Conservation (phyloP, 2,329 filamentous ascomycete genomes). For the Tolypocladium tropicale region DNA sequence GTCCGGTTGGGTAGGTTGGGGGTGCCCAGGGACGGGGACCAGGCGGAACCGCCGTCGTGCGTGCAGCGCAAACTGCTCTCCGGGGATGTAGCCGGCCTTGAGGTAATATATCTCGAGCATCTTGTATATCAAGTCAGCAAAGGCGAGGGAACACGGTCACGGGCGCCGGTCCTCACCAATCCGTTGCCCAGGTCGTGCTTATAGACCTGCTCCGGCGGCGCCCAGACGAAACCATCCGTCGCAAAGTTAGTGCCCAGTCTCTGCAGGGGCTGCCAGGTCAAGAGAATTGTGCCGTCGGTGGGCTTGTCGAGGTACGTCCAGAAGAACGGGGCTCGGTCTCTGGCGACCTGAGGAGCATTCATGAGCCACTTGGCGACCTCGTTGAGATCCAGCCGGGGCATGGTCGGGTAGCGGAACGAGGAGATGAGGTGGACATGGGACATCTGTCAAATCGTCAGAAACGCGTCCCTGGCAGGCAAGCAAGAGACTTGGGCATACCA, state of each 20-base stretch:
- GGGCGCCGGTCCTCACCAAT: slow-evolving; percentile 30
- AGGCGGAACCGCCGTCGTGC: slow-evolving; percentile 81
- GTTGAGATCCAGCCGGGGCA: slow-evolving; percentile 59
- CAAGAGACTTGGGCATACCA: slow-evolving; percentile 19
- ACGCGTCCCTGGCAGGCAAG: background rate
- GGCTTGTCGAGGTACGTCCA: slow-evolving; percentile 88
- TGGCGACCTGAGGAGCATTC: slow-evolving; percentile 74
- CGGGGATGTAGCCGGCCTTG: slow-evolving; percentile 67
- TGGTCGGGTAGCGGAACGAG: slow-evolving; percentile 66
- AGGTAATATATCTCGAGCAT: slow-evolving; percentile 83
- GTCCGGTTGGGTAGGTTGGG: slow-evolving; percentile 62
- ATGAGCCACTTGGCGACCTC: slow-evolving; percentile 78
- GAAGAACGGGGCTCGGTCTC: slow-evolving; percentile 75
- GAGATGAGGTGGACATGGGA: slow-evolving; percentile 87
- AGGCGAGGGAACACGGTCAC: slow-evolving; percentile 3
- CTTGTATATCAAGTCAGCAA: slow-evolving; percentile 29
- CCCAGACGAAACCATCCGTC: slow-evolving; percentile 90
- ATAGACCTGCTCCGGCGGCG: slow-evolving; percentile 66
- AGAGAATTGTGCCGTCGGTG: slow-evolving; percentile 67
- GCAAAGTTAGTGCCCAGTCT: slow-evolving; percentile 65
- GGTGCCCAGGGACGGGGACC: slow-evolving; percentile 58
- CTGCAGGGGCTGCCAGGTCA: slow-evolving; percentile 80
- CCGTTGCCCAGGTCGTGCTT: slow-evolving; percentile 60
- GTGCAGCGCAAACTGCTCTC: slow-evolving; percentile 66
- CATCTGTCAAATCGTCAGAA: slow-evolving; percentile 41